Evolutionary conservation across 305 asterid genomes (phyloP).

Genomic region (Fraxinus platypoda): DNA sequence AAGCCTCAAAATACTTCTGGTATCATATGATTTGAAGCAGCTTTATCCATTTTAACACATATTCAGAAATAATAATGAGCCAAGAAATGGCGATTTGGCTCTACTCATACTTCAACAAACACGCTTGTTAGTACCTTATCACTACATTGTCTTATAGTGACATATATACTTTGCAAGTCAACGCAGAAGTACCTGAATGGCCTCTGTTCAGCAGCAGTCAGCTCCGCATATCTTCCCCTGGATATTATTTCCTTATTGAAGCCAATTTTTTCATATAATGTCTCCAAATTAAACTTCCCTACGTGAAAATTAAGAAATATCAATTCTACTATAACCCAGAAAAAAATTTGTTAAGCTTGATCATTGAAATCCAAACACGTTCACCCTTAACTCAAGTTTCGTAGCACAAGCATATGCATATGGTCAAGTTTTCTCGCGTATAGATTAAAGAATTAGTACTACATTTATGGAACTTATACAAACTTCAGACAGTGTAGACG

Average conservation of each 20-base stretch:
- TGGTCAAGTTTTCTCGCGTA: not conserved
- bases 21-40: not conserved
- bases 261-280: constrained; percentile 74
- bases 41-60: not conserved
- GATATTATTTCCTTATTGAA: constrained; percentile 85
- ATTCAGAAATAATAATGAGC: not conserved
- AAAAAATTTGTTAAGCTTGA: constrained; percentile 1
- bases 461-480: constrained; percentile 8
- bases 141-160: not conserved
- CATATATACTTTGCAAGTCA: not conserved
- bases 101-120: not conserved
- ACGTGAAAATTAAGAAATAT: constrained; percentile 29
- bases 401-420: not conserved
- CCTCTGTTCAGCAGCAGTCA: constrained; percentile 81
- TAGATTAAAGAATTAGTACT: not conserved
- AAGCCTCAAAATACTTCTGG: not conserved
- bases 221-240: constrained; percentile 81
- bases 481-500: not conserved
- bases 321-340: constrained; percentile 10
- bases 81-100: not conserved
- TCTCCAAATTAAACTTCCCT: constrained; percentile 86
- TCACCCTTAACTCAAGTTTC: not conserved
- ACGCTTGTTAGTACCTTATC: not conserved
- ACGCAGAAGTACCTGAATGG: constrained; percentile 63
- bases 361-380: not conserved